Percentiles rank a stretch among this genome's conserved stretches.
Conservation (phyloP, 805 yeast species). For the Suhomyces kilbournensis region DNA sequence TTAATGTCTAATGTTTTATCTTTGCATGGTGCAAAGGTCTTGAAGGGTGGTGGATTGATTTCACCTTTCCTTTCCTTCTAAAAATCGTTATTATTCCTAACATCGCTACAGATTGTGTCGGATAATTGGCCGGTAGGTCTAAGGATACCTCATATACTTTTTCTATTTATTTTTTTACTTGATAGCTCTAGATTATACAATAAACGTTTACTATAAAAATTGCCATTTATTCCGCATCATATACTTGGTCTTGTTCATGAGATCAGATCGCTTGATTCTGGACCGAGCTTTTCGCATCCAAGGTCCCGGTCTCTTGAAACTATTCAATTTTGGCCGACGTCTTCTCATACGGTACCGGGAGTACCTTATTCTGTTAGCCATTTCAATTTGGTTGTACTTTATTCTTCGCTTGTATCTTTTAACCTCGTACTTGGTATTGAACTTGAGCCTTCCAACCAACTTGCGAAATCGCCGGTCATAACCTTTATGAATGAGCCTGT, state of each 20-base stretch:
- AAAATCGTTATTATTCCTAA: background rate
- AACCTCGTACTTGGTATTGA: background rate
- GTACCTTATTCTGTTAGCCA: background rate
- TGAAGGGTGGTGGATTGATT: background rate
- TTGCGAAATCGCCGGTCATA: background rate
- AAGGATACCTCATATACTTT: background rate
- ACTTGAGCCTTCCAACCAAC: background rate
- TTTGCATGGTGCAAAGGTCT: background rate
- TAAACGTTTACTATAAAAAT: background rate
- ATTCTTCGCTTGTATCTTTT: background rate
- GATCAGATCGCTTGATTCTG: background rate
- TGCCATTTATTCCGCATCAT: background rate
- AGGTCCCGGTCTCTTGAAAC: background rate
- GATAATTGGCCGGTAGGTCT: background rate
- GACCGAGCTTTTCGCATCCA: background rate
- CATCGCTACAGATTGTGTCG: background rate
- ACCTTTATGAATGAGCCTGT: background rate
- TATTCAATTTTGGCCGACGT: background rate
- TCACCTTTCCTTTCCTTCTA: background rate
- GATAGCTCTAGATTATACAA: background rate
- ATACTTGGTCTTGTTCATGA: background rate
- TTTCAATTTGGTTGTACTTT: background rate
- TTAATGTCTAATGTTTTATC: constrained; percentile 1
- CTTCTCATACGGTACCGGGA: background rate
- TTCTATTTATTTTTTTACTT: background rate